Percentiles rank a stretch among this genome's conserved stretches.
Conservation (phyloP, 169 alveolate genomes). For the Plasmodium vinckei region DNA sequence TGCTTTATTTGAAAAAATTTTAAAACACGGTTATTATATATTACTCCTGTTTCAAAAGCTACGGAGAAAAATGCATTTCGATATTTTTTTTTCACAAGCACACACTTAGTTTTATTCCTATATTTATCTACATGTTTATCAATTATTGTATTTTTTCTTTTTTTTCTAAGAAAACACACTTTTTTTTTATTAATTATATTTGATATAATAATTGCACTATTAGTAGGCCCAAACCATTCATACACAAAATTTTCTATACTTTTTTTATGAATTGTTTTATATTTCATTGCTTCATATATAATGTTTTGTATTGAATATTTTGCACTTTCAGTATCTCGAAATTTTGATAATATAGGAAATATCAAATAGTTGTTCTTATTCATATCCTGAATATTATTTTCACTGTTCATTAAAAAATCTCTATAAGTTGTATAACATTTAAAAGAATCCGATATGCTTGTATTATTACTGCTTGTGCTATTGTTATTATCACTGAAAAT, state of each 20-base stretch:
- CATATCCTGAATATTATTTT: slow-evolving; percentile 18
- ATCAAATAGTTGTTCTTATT: slow-evolving; percentile 31
- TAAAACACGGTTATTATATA: slow-evolving; percentile 50
- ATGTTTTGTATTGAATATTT: slow-evolving; percentile 61
- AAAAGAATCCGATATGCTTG: slow-evolving; percentile 8
- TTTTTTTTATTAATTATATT: slow-evolving; percentile 60
- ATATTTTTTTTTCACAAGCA: slow-evolving; percentile 31
- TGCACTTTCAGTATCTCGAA: slow-evolving; percentile 60
- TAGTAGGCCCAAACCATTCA: slow-evolving; percentile 70
- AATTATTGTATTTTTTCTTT: slow-evolving; percentile 4
- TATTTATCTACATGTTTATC: neutral
- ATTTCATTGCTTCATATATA: slow-evolving; percentile 63
- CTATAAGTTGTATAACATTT: slow-evolving; percentile 33
- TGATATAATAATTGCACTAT: slow-evolving; percentile 53
- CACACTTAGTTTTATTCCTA: neutral
- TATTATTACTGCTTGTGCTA: neutral
- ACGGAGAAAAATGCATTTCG: slow-evolving; percentile 43
- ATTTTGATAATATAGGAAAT: slow-evolving; percentile 24
- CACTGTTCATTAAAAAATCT: slow-evolving; percentile 18
- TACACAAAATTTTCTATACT: slow-evolving; percentile 36
- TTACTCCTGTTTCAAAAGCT: slow-evolving; percentile 68
- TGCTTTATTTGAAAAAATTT: slow-evolving; percentile 66
- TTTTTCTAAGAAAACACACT: slow-evolving; percentile 51
- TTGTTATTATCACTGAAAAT: neutral
- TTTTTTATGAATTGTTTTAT: slow-evolving; percentile 22